Evolutionary conservation across 495 filamentous ascomycete species (phyloP).

Genomic region (Aspergillus steynii): DNA sequence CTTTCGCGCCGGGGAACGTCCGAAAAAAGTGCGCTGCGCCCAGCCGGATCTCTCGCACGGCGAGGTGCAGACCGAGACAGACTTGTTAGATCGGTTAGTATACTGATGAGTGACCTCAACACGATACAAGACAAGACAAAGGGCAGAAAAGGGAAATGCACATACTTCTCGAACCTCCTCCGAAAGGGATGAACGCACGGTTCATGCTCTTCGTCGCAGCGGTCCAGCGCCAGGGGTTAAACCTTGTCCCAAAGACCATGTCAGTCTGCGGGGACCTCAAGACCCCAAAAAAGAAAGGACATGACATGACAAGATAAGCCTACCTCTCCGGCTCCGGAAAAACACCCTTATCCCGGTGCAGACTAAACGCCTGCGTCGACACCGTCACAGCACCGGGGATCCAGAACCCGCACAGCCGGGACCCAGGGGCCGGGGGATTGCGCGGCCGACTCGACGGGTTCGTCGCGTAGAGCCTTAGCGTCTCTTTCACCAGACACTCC

Average conservation of each 20-base stretch:
- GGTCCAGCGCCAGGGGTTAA: slow-evolving; percentile 29
- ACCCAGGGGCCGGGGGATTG: slow-evolving; percentile 10
- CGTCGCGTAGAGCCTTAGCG: slow-evolving; percentile 46
- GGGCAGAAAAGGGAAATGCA: too few species aligned
- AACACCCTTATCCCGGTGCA: slow-evolving; percentile 26
- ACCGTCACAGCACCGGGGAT: slow-evolving; percentile 21
- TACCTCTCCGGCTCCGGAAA: slow-evolving; percentile 18
- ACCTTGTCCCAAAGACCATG: background rate
- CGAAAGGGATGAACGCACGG: slow-evolving; percentile 44
- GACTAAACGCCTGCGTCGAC: slow-evolving; percentile 32
- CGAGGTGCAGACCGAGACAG: slow-evolving; percentile 16
- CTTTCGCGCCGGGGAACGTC: background rate
- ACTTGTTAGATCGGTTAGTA: background rate
- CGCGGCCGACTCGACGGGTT: slow-evolving; percentile 35
- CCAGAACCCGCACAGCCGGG: slow-evolving; percentile 12
- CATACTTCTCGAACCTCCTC: slow-evolving; percentile 31
- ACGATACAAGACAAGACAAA: too few species aligned
- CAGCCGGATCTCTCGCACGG: slow-evolving; percentile 8
- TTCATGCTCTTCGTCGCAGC: slow-evolving; percentile 40
- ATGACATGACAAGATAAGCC: background rate
- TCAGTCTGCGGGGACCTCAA: too few species aligned
- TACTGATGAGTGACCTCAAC: too few species aligned
- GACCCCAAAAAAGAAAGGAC: too few species aligned
- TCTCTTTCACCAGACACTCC: slow-evolving; percentile 49
- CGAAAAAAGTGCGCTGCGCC: slow-evolving; percentile 14